Evolutionary conservation across 176 grass and related monocot genomes (phyloP).

Genomic region (Cenchrus americanus): DNA sequence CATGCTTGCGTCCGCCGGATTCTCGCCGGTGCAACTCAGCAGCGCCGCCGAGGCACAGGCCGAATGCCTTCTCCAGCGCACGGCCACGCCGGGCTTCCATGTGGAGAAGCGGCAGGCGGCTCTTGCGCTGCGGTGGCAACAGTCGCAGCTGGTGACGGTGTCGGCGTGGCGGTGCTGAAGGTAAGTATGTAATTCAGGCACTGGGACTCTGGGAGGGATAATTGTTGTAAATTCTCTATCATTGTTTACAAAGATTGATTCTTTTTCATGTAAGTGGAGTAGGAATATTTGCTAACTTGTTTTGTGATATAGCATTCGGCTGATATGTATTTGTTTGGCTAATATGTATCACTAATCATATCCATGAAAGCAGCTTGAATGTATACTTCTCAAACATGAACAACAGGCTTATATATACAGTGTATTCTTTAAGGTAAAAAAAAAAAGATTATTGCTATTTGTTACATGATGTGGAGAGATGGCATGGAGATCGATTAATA

Average conservation of each 20-base stretch:
- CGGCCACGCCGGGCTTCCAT: constrained; percentile 49
- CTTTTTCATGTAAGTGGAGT: neutral
- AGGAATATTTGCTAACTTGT: neutral
- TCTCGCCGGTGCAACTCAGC: constrained; percentile 54
- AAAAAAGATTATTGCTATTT: neutral
- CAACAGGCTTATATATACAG: constrained; percentile 28
- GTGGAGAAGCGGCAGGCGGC: constrained; percentile 41
- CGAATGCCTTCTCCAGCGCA: constrained; percentile 61
- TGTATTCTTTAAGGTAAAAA: constrained; percentile 10
- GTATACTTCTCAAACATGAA: constrained; percentile 12
- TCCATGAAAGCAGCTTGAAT: too few species aligned
- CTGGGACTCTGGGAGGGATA: neutral
- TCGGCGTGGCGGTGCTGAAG: constrained; percentile 59
- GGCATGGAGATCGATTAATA: constrained; percentile 4
- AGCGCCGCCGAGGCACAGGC: constrained; percentile 62
- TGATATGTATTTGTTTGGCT: neutral
- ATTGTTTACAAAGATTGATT: constrained; percentile 31
- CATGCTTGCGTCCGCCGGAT: constrained; percentile 46
- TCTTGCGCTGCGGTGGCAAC: constrained; percentile 60
- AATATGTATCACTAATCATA: neutral
- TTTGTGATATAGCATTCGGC: constrained; percentile 32
- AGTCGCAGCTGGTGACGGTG: constrained; percentile 51
- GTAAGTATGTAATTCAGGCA: too few species aligned
- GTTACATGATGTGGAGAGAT: neutral
- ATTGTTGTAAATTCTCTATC: constrained; percentile 9